These are phyloP conservation scores for Usnea hakonensis DNA, from an alignment of 495 filamentous ascomycete genomes.

Conservation along the genomic window DNA sequence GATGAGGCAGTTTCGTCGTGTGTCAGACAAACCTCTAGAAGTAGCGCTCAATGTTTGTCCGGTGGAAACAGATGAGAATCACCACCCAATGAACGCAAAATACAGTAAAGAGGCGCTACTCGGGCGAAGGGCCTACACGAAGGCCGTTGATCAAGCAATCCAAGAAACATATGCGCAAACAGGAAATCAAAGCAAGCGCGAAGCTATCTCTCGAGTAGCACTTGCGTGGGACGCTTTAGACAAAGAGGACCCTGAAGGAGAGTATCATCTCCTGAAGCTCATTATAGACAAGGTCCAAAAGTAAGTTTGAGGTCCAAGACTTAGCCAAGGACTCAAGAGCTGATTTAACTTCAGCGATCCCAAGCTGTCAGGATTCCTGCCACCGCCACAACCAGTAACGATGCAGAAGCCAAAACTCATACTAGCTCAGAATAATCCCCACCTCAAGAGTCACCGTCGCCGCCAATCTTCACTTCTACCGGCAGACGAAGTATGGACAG, in stretches of 20 bases:
- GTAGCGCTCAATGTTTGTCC: slow-evolving; percentile 31
- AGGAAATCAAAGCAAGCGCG: slow-evolving; percentile 62
- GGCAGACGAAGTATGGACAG: slow-evolving; percentile 32
- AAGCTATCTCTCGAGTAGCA: slow-evolving; percentile 70
- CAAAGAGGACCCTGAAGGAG: slow-evolving; percentile 81
- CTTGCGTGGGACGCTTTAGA: slow-evolving; percentile 81
- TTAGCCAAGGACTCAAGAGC: background rate
- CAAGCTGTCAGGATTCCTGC: slow-evolving; percentile 43
- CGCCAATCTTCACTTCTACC: slow-evolving; percentile 53
- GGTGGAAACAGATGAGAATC: slow-evolving; percentile 41
- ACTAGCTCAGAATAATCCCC: slow-evolving; percentile 74
- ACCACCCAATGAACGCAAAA: slow-evolving; percentile 32
- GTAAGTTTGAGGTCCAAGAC: slow-evolving; percentile 26
- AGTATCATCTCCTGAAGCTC: slow-evolving; percentile 70
- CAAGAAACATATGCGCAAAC: slow-evolving; percentile 78
- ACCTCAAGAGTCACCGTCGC: slow-evolving; percentile 67
- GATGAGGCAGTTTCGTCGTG: slow-evolving; percentile 80
- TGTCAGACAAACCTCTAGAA: slow-evolving; percentile 56
- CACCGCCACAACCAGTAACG: slow-evolving; percentile 36
- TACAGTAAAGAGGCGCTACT: slow-evolving; percentile 72
- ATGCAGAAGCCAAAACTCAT: slow-evolving; percentile 57
- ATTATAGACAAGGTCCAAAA: slow-evolving; percentile 54
- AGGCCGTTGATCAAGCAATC: slow-evolving; percentile 69
- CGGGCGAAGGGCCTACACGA: slow-evolving; percentile 70
- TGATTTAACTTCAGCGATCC: slow-evolving; percentile 36